Evolutionary conservation across 2,329 filamentous ascomycete species (phyloP).

Genomic region (Alternaria viburni): DNA sequence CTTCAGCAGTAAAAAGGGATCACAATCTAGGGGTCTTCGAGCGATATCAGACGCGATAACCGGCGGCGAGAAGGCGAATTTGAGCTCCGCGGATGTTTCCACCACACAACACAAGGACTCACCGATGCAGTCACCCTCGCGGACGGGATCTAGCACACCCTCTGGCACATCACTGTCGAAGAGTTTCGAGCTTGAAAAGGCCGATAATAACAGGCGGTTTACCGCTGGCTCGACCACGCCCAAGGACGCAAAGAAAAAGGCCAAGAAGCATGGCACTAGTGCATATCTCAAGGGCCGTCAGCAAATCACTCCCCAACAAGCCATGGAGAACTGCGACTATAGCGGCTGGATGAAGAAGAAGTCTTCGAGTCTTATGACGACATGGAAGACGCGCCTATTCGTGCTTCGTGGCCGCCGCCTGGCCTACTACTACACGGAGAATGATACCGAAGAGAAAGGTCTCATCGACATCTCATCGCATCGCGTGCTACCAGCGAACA

Average conservation of each 20-base stretch:
- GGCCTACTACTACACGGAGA: conserved; percentile 95
- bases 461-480: conserved; percentile 98
- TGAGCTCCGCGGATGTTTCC: conserved; percentile 49
- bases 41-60: conserved; percentile 79
- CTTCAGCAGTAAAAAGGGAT: conserved; percentile 43
- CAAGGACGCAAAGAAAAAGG: conserved; percentile 52
- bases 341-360: conserved; percentile 99
- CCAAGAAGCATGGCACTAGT: conserved; percentile 92
- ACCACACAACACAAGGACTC: conserved; percentile 59
- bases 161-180: conserved; percentile 63
- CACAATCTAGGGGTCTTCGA: conserved; percentile 71
- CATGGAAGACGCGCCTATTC: conserved; percentile 97
- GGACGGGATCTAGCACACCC: conserved; percentile 76
- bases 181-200: conserved; percentile 81
- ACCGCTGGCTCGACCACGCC: conserved; percentile 54
- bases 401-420: conserved; percentile 88
- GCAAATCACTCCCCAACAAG: conserved; percentile 80
- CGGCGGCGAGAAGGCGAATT: conserved; percentile 59
- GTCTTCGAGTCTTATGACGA: conserved; percentile 93
- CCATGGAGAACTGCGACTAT: conserved; percentile 87
- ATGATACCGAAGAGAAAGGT: conserved; percentile 90
- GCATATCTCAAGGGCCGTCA: conserved; percentile 88
- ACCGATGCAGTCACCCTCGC: conserved; percentile 67
- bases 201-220: conserved; percentile 51
- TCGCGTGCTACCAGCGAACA: conserved; percentile 91